Percentiles rank a stretch among this genome's conserved stretches.
Conservation (phyloP, 768 basidiomycete genomes). For the Rhizopogon roseolus region DNA sequence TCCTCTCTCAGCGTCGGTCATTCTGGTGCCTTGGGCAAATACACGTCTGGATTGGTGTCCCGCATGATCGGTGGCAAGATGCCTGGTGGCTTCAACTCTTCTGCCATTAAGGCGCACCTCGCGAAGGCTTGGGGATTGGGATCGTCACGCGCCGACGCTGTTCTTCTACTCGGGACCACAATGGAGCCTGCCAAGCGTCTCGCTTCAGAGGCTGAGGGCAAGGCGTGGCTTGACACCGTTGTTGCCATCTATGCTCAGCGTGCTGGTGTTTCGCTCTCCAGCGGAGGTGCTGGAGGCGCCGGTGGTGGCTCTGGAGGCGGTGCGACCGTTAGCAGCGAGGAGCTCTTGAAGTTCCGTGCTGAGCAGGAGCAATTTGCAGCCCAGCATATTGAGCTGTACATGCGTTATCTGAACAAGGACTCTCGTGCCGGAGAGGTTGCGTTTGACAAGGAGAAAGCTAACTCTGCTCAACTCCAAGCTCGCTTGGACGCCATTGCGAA, state of each 20-base stretch:
- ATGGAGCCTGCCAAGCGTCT: constrained; percentile 94
- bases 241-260: constrained; percentile 85
- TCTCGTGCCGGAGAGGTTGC: constrained; percentile 89
- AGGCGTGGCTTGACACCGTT: constrained; percentile 87
- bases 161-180: constrained; percentile 86
- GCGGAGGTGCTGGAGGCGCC: constrained; percentile 58
- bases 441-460: constrained; percentile 82
- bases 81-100: constrained; percentile 97
- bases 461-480: constrained; percentile 65
- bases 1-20: constrained; percentile 78
- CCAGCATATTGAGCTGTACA: constrained; percentile 93
- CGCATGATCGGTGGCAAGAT: constrained; percentile 94
- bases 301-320: constrained; percentile 63
- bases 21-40: constrained; percentile 87
- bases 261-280: constrained; percentile 77
- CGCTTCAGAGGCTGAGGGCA: constrained; percentile 86
- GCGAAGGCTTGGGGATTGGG: constrained; percentile 97
- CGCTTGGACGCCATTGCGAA: constrained; percentile 82
- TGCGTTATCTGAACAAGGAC: constrained; percentile 94
- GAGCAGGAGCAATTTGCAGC: constrained; percentile 90
- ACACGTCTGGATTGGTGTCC: constrained; percentile 84
- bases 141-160: constrained; percentile 80
- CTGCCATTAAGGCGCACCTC: constrained; percentile 84
- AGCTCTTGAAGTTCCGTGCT: constrained; percentile 93
- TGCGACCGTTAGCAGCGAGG: constrained; percentile 93